Evolutionary conservation across 768 basidiomycete genomes (phyloP).

Genomic region (Pluteus cervinus): DNA sequence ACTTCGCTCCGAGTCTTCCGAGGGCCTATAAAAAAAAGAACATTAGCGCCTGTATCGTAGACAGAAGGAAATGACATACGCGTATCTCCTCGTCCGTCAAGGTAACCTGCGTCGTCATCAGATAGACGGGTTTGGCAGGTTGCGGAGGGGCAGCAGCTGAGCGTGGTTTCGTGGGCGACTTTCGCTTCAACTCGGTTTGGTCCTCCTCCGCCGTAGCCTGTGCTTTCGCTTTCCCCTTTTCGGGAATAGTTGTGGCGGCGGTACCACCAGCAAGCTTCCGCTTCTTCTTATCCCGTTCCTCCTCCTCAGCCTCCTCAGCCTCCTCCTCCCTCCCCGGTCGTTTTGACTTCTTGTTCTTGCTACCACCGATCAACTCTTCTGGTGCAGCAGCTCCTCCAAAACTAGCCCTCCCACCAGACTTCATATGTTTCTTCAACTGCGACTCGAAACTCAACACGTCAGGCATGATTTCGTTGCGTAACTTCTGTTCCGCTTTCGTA

Average conservation of each 20-base stretch:
- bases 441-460: conserved; percentile 66
- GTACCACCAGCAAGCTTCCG: too few relatives aligned
- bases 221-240: conserved; percentile 10
- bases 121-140: conserved; percentile 25
- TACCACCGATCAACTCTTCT: neutral
- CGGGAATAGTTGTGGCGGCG: conserved; percentile 1
- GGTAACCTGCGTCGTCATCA: conserved; percentile 66
- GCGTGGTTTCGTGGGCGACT: too few relatives aligned
- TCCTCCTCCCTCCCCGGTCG: neutral
- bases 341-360: conserved; percentile 9
- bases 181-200: too few relatives aligned
- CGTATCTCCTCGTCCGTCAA: conserved; percentile 53
- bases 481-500: conserved; percentile 37
- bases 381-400: conserved; percentile 1
- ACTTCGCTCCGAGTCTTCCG: conserved; percentile 57
- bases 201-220: too few relatives aligned
- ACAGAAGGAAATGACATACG: conserved; percentile 29
- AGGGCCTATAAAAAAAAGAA: conserved; percentile 39
- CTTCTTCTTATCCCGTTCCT: conserved; percentile 11
- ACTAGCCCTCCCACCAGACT: conserved; percentile 17
- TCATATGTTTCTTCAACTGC: conserved; percentile 42
- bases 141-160: too few relatives aligned
- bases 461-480: conserved; percentile 71
- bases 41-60: neutral
- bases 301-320: conserved; percentile 2